Evolutionary conservation across 2,329 filamentous ascomycete species (phyloP).

Genomic region (Rhynchosporium secalis): DNA sequence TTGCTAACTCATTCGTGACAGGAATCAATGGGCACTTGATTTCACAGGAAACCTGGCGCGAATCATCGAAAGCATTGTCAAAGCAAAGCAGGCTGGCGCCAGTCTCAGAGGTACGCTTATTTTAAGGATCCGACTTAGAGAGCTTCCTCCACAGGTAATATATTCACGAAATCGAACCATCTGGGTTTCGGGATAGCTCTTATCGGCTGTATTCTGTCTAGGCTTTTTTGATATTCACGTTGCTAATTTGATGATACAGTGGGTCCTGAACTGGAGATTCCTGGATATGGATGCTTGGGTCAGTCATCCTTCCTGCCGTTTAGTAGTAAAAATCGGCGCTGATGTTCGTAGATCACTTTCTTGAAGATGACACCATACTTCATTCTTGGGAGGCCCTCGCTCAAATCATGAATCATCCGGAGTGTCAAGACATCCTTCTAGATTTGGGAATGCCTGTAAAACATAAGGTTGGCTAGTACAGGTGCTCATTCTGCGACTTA

Average conservation of each 20-base stretch:
- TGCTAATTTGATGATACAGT: conserved; percentile 34
- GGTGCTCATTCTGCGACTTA: conserved; percentile 42
- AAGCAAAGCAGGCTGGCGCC: conserved; percentile 56
- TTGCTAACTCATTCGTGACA: too few relatives aligned
- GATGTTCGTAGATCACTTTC: conserved; percentile 24
- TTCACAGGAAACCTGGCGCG: conserved; percentile 59
- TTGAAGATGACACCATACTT: conserved; percentile 51
- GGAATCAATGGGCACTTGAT: conserved; percentile 46
- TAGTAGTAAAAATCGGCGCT: not conserved
- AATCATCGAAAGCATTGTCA: conserved; percentile 58
- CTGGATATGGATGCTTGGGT: conserved; percentile 63
- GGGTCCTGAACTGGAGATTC: conserved; percentile 43
- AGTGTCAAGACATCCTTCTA: conserved; percentile 65
- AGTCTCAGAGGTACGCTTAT: conserved; percentile 45
- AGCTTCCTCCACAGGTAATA: not conserved
- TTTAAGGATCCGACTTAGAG: conserved; percentile 1
- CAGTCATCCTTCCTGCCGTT: conserved; percentile 36
- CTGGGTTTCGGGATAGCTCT: not conserved
- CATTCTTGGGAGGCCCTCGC: conserved; percentile 64
- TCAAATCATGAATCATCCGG: conserved; percentile 59
- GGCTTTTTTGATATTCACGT: not conserved
- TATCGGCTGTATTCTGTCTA: not conserved
- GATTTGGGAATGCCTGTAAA: conserved; percentile 63
- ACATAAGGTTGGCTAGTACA: conserved; percentile 47
- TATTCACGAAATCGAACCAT: not conserved